Percentiles rank a stretch among this genome's conserved stretches.
Conservation (phyloP, 345 rosid species). For the Dovyalis caffra region DNA sequence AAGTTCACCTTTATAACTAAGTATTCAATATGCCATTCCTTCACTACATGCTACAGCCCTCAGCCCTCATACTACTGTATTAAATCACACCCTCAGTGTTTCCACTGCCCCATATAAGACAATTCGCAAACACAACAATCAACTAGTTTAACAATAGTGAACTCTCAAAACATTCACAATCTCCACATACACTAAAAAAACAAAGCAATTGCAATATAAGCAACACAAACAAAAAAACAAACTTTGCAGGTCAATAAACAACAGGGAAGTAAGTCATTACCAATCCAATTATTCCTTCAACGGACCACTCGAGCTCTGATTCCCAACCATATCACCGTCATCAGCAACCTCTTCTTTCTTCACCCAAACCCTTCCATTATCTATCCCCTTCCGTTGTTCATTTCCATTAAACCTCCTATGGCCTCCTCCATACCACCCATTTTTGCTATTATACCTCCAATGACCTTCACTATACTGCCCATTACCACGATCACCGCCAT, state of each 20-base stretch:
- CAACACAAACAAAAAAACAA: background rate
- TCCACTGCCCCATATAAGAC: background rate
- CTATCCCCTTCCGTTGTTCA: background rate
- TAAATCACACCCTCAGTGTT: background rate
- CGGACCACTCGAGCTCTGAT: conserved; percentile 10
- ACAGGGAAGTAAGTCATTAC: background rate
- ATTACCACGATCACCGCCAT: background rate
- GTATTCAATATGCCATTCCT: background rate
- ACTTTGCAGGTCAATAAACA: background rate
- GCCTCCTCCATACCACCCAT: background rate
- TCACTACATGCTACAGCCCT: background rate
- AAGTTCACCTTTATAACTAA: background rate
- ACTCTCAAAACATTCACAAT: background rate
- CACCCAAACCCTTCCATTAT: conserved; percentile 39
- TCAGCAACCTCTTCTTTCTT: conserved; percentile 36
- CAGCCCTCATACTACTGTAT: background rate
- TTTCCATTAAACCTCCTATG: background rate
- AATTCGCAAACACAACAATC: background rate
- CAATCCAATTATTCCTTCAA: conserved; percentile 6
- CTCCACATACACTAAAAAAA: background rate
- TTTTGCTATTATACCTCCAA: background rate
- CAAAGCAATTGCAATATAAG: background rate
- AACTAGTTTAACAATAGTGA: background rate
- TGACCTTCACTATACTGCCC: background rate
- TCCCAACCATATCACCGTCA: conserved; percentile 9